phyloP scores from a whole-genome alignment of 345 rosid species.

The Eucalyptus cloeziana region DNA sequence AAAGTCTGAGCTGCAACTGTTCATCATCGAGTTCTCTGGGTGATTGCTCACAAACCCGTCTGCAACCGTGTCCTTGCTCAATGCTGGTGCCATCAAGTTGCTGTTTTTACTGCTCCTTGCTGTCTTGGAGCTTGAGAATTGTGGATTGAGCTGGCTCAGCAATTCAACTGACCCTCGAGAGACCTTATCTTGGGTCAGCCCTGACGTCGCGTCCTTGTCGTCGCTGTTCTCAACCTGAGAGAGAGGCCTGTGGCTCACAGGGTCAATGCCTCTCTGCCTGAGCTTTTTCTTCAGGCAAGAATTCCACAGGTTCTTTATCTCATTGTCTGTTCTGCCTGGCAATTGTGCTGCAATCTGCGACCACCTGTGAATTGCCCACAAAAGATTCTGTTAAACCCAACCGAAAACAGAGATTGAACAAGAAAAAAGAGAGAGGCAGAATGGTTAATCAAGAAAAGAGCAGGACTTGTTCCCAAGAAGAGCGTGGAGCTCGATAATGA shows the following conservation, averaged over 20 bases:
- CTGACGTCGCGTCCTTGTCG: not conserved
- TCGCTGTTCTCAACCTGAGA: constrained; percentile 29
- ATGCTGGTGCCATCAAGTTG: not conserved
- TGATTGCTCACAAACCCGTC: not conserved
- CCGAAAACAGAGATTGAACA: not conserved
- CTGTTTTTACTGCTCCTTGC: not conserved
- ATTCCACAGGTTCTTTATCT: constrained; percentile 71
- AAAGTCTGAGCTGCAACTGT: not conserved
- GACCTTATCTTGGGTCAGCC: not conserved
- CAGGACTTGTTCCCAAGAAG: constrained; percentile 74
- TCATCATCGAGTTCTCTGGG: not conserved
- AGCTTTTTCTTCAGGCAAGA: constrained; percentile 66
- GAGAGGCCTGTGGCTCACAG: constrained; percentile 56
- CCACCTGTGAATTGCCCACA: constrained; percentile 28
- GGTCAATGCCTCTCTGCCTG: constrained; percentile 53
- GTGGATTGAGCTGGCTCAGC: not conserved
- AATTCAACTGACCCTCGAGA: not conserved
- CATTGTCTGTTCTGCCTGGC: constrained; percentile 64
- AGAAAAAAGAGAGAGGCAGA: not conserved
- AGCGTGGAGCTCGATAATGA: constrained; percentile 81
- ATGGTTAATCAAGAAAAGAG: not conserved
- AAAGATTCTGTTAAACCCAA: not conserved
- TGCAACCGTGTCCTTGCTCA: not conserved
- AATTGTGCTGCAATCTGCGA: constrained; percentile 61
- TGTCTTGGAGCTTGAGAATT: not conserved